Percentiles rank a stretch among this genome's conserved stretches.
Evolutionary conservation across 2,329 filamentous ascomycete species (phyloP).

Genomic region (Hypoxylon sp.): DNA sequence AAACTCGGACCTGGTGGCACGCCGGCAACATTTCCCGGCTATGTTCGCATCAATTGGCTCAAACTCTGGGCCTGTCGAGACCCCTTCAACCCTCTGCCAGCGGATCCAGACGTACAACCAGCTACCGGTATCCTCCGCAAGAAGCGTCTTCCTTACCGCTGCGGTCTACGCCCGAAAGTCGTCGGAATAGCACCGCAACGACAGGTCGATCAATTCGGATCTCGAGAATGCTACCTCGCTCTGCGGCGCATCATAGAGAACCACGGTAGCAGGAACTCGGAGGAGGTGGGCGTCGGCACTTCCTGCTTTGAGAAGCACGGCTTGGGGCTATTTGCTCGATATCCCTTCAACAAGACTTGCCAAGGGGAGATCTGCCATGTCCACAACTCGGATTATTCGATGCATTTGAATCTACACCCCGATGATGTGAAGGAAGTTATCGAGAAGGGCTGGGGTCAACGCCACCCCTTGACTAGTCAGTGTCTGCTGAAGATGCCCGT

Average conservation of each 20-base stretch:
- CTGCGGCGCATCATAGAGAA: conserved; percentile 67
- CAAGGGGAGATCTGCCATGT: conserved; percentile 87
- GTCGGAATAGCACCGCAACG: conserved; percentile 85
- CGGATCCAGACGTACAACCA: conserved; percentile 66
- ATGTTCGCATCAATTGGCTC: conserved; percentile 79
- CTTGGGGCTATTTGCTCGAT: conserved; percentile 77
- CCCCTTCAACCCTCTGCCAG: conserved; percentile 71
- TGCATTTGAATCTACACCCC: conserved; percentile 86
- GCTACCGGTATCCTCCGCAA: conserved; percentile 69
- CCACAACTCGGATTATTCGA: conserved; percentile 79
- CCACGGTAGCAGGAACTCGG: conserved; percentile 62
- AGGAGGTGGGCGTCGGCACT: conserved; percentile 70
- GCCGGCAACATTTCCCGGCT: conserved; percentile 78
- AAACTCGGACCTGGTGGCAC: conserved; percentile 85
- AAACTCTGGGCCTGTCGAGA: conserved; percentile 78
- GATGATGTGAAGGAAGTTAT: conserved; percentile 80
- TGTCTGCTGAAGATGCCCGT: conserved; percentile 74
- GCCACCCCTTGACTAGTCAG: conserved; percentile 75
- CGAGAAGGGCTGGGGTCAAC: conserved; percentile 82
- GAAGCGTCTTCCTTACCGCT: conserved; percentile 69
- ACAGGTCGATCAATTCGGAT: conserved; percentile 77
- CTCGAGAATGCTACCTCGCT: conserved; percentile 64
- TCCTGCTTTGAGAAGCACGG: conserved; percentile 88
- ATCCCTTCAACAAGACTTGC: conserved; percentile 76
- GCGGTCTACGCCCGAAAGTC: conserved; percentile 74